Evolutionary conservation across 2,329 filamentous ascomycete species (phyloP).

Genomic region (Blastomyces emzantsi): DNA sequence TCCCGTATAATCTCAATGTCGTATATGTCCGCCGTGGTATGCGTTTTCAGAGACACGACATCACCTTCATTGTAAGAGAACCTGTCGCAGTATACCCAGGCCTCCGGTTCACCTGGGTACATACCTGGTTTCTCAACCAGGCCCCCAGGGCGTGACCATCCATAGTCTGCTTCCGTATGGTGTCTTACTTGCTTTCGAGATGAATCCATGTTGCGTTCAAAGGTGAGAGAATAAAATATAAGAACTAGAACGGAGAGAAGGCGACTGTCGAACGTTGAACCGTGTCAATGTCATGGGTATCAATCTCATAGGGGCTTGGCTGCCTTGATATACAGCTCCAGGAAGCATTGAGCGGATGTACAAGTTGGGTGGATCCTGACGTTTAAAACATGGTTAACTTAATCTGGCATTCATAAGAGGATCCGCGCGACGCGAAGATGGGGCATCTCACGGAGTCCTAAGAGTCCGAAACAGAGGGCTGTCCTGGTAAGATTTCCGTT

Average conservation of each 20-base stretch:
- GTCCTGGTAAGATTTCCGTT: not conserved
- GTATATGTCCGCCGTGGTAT: not conserved
- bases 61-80: not conserved
- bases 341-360: not conserved
- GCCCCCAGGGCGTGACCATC: not conserved
- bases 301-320: not conserved
- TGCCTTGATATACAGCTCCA: not conserved
- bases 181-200: not conserved
- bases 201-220: not conserved
- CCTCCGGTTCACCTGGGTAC: not conserved
- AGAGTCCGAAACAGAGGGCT: not conserved
- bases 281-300: not conserved
- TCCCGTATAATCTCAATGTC: not conserved
- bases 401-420: not conserved
- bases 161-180: not conserved
- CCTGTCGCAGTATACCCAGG: not conserved
- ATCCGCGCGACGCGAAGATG: not conserved
- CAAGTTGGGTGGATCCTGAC: not conserved
- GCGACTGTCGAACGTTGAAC: not conserved
- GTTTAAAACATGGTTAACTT: not conserved
- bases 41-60: not conserved
- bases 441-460: not conserved
- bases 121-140: not conserved
- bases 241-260: not conserved
- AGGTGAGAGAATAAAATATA: not conserved